A percentile compares a stretch with the other conserved stretches of the same genome.
Conservation (phyloP, 1,284 basidiomycete genomes). For the Ustilago sp. region DNA sequence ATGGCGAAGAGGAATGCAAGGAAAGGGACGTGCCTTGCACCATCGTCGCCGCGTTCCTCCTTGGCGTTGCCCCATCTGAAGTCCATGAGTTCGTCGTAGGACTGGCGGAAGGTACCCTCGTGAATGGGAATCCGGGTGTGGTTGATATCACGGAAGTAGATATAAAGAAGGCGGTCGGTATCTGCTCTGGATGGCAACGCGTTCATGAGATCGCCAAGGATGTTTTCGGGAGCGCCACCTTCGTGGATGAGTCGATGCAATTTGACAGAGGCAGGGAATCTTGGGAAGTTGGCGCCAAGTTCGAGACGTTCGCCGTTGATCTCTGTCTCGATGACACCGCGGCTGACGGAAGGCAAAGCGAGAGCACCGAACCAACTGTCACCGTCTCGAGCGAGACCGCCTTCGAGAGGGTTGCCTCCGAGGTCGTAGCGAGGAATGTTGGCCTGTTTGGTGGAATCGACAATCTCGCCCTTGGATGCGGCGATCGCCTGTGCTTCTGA, state of each 20-base stretch:
- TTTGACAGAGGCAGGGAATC: conserved; percentile 62
- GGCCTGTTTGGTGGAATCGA: conserved; percentile 39
- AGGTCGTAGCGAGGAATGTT: conserved; percentile 43
- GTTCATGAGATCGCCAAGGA: conserved; percentile 61
- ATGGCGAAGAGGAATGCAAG: conserved; percentile 91
- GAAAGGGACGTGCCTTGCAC: conserved; percentile 82
- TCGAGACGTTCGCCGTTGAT: conserved; percentile 66
- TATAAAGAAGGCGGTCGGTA: conserved; percentile 59
- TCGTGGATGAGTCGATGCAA: conserved; percentile 64
- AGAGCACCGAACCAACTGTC: conserved; percentile 65
- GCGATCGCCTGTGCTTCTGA: conserved; percentile 53
- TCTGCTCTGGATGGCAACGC: conserved; percentile 54
- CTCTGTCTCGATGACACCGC: conserved; percentile 61
- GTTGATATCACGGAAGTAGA: conserved; percentile 76
- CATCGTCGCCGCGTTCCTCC: conserved; percentile 71
- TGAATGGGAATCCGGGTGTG: conserved; percentile 94
- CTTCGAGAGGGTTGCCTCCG: conserved; percentile 59
- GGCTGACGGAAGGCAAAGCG: conserved; percentile 63
- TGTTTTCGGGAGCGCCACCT: conserved; percentile 61
- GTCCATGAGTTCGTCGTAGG: conserved; percentile 82
- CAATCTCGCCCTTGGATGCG: conserved; percentile 48
- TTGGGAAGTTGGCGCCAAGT: conserved; percentile 61
- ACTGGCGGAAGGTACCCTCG: conserved; percentile 83
- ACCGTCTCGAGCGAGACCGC: conserved; percentile 62
- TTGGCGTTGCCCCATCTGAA: conserved; percentile 61